A percentile compares a stretch with the other conserved stretches of the same genome.
Conservation (phyloP, 148 eudicot species). For the Rhododendron williamsianum region DNA sequence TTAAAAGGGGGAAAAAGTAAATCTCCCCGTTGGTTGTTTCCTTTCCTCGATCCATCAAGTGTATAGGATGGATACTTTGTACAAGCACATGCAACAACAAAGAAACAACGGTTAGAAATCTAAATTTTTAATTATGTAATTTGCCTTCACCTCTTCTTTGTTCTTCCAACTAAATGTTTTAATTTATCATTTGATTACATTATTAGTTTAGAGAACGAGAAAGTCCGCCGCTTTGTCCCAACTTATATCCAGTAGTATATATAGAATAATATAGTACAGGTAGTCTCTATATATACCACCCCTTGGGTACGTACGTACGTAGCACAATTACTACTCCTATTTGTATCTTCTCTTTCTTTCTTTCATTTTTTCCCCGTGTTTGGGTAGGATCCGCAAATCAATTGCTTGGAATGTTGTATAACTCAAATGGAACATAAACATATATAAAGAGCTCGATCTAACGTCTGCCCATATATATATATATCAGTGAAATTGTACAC, state of each 20-base stretch:
- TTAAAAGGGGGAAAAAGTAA: background rate
- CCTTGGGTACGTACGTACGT: too few species aligned
- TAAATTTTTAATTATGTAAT: background rate
- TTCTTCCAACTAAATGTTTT: background rate
- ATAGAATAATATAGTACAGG: background rate
- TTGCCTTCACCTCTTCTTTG: background rate
- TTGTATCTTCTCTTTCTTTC: background rate
- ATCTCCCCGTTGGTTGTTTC: background rate
- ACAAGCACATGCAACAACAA: background rate
- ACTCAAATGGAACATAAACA: background rate
- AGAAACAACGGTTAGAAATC: background rate
- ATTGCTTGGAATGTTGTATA: background rate
- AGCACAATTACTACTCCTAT: background rate
- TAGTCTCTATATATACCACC: background rate
- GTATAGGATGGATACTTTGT: background rate
- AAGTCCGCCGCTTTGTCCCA: background rate
- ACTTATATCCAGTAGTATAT: background rate
- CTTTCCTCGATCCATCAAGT: background rate
- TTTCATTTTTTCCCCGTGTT: background rate
- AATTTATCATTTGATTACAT: background rate
- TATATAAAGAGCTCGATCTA: background rate
- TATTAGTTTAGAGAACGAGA: background rate
- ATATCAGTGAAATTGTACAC: too few species aligned
- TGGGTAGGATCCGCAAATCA: background rate
- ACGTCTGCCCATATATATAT: background rate